Percentiles rank a stretch among this genome's conserved stretches.
These are phyloP conservation scores for Brassica juncea DNA, from an alignment of 345 rosid genomes.

Conservation along the genomic window DNA sequence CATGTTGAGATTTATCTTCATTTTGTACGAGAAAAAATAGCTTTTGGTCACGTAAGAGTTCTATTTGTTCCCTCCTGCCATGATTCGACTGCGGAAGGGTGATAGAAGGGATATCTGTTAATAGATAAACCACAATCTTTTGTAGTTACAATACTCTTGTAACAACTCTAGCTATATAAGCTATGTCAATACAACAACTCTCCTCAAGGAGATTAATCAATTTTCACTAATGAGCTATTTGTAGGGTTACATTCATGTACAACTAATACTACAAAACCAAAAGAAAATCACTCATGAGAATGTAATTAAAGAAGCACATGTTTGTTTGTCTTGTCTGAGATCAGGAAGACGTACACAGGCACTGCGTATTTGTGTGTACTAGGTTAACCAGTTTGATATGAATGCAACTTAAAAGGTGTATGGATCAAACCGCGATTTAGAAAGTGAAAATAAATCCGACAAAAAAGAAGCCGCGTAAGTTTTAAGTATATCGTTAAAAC, in stretches of 20 bases:
- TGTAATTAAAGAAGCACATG: background rate
- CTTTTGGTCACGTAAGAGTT: too few relatives aligned
- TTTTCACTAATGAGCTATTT: background rate
- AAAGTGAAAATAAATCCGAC: background rate
- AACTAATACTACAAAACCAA: background rate
- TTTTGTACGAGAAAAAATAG: too few relatives aligned
- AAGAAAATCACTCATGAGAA: background rate
- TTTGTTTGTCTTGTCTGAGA: background rate
- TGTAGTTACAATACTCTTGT: too few relatives aligned
- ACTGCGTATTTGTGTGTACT: background rate
- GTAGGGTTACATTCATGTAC: constrained; percentile 2
- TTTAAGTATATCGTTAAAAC: background rate
- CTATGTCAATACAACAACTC: too few relatives aligned
- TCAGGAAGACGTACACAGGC: background rate
- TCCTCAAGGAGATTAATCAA: too few relatives aligned
- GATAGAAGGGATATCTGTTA: too few relatives aligned
- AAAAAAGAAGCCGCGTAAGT: background rate
- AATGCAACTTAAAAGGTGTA: background rate
- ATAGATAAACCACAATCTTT: too few relatives aligned
- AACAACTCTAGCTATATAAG: too few relatives aligned
- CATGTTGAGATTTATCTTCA: too few relatives aligned
- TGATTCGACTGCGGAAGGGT: too few relatives aligned
- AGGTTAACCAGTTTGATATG: background rate
- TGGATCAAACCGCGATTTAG: background rate
- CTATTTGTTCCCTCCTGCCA: too few relatives aligned